A percentile compares a stretch with the other conserved stretches of the same genome.
These are phyloP conservation scores for Plectosphaerella sp. DNA, from an alignment of 2,329 filamentous ascomycete genomes.

Conservation along the genomic window DNA sequence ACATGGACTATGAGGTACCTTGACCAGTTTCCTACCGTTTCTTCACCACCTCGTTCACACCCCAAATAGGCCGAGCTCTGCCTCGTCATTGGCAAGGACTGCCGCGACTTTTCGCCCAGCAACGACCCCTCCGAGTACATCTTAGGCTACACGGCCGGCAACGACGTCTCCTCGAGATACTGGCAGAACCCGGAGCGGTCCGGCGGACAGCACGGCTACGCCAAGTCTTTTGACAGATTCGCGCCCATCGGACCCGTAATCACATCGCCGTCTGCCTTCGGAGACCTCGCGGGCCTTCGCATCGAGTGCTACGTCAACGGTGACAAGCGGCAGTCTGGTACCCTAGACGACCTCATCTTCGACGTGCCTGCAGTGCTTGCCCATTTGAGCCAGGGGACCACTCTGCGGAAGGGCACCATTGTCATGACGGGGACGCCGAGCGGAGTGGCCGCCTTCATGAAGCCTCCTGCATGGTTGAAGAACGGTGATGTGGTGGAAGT, in stretches of 20 bases:
- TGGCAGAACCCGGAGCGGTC: slow-evolving; percentile 37
- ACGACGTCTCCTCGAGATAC: slow-evolving; percentile 47
- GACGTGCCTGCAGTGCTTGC: slow-evolving; percentile 32
- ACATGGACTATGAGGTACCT: slow-evolving; percentile 42
- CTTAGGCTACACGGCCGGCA: slow-evolving; percentile 51
- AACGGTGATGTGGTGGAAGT: slow-evolving; percentile 24
- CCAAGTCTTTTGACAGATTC: slow-evolving; percentile 46
- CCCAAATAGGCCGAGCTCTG: slow-evolving; percentile 31
- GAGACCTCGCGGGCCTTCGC: slow-evolving; percentile 14
- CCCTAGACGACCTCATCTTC: slow-evolving; percentile 43
- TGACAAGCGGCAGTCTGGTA: slow-evolving; percentile 31
- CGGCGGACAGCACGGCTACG: slow-evolving; percentile 41
- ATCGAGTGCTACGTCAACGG: slow-evolving; percentile 34
- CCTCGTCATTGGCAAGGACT: slow-evolving; percentile 40
- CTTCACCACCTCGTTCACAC: too few relatives aligned
- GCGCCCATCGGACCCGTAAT: slow-evolving; percentile 44
- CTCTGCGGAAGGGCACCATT: slow-evolving; percentile 37
- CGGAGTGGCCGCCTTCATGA: slow-evolving; percentile 28
- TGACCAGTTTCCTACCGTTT: too few relatives aligned
- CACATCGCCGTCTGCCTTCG: slow-evolving; percentile 14
- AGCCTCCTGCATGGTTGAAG: slow-evolving; percentile 19
- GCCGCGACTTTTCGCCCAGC: slow-evolving; percentile 42
- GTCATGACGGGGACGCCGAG: slow-evolving; percentile 46
- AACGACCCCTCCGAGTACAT: slow-evolving; percentile 43
- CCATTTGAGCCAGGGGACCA: slow-evolving; percentile 38